These are phyloP conservation scores for Aspergillus heteromorphus DNA, from an alignment of 495 filamentous ascomycete genomes.

Conservation along the genomic window DNA sequence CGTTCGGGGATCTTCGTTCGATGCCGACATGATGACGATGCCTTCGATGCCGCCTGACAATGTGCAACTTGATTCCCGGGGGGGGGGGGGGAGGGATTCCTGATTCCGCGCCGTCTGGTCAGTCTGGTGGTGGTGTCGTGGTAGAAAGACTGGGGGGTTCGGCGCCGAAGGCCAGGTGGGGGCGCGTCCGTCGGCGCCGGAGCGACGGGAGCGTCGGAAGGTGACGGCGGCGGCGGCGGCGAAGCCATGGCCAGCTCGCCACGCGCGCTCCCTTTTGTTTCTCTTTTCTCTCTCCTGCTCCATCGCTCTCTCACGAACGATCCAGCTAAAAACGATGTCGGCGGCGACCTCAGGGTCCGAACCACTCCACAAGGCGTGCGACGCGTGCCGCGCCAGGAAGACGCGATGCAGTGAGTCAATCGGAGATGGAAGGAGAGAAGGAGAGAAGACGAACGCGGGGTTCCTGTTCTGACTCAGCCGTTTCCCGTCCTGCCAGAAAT, in stretches of 20 bases:
- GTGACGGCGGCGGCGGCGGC: background rate
- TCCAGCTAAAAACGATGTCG: background rate
- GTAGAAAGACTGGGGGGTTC: background rate
- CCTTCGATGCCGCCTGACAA: background rate
- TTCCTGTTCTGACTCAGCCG: background rate
- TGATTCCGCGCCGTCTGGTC: background rate
- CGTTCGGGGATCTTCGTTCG: no score
- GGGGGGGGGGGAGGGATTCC: no score
- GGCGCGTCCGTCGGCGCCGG: background rate
- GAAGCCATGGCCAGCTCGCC: background rate
- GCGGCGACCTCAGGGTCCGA: background rate
- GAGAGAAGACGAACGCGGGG: background rate
- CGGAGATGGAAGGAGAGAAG: no score
- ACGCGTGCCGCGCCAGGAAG: background rate
- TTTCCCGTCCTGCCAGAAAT: background rate
- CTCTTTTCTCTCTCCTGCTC: background rate
- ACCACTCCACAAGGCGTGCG: background rate
- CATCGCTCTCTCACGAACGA: background rate
- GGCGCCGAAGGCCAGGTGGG: background rate
- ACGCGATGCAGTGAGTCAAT: background rate
- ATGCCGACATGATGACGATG: background rate
- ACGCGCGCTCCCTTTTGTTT: background rate
- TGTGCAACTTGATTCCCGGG: background rate
- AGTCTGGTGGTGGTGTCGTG: background rate
- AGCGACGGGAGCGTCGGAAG: background rate